phyloP scores from a whole-genome alignment of 805 yeast species.

The Candida broadrunensis region DNA sequence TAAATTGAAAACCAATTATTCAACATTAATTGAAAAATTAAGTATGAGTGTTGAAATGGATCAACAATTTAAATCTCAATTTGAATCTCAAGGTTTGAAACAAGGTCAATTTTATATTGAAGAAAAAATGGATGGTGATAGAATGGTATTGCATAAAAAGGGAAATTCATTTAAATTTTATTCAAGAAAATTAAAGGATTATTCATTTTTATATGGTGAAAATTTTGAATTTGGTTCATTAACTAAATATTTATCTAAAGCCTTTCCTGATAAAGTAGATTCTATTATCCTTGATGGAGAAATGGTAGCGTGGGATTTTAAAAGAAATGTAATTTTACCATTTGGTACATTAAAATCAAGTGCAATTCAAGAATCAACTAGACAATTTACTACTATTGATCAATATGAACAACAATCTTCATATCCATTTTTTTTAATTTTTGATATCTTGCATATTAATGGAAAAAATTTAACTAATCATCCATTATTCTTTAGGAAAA shows the following conservation, averaged over 20 bases:
- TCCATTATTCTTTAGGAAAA: slow-evolving; percentile 56
- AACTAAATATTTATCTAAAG: slow-evolving; percentile 46
- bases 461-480: slow-evolving; percentile 56
- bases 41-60: slow-evolving; percentile 24
- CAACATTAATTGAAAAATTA: slow-evolving; percentile 47
- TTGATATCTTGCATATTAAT: slow-evolving; percentile 73
- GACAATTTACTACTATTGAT: slow-evolving; percentile 35
- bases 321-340: slow-evolving; percentile 56
- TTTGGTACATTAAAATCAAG: slow-evolving; percentile 77
- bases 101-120: slow-evolving; percentile 59
- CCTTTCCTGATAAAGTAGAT: slow-evolving; percentile 36
- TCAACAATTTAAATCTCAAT: slow-evolving; percentile 13
- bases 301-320: slow-evolving; percentile 83
- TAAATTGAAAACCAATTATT: slow-evolving; percentile 45
- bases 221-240: slow-evolving; percentile 49
- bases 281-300: slow-evolving; percentile 77
- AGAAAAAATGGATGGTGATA: slow-evolving; percentile 92
- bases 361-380: slow-evolving; percentile 52
- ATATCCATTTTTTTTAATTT: slow-evolving; percentile 59
- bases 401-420: slow-evolving; percentile 30
- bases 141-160: slow-evolving; percentile 73
- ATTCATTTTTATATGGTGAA: slow-evolving; percentile 65
- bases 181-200: slow-evolving; percentile 72
- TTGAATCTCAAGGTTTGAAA: slow-evolving; percentile 11
- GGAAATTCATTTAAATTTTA: slow-evolving; percentile 44